phyloP scores from a whole-genome alignment of 2,329 filamentous ascomycete species.

The Exophiala phaeomuriformis region DNA sequence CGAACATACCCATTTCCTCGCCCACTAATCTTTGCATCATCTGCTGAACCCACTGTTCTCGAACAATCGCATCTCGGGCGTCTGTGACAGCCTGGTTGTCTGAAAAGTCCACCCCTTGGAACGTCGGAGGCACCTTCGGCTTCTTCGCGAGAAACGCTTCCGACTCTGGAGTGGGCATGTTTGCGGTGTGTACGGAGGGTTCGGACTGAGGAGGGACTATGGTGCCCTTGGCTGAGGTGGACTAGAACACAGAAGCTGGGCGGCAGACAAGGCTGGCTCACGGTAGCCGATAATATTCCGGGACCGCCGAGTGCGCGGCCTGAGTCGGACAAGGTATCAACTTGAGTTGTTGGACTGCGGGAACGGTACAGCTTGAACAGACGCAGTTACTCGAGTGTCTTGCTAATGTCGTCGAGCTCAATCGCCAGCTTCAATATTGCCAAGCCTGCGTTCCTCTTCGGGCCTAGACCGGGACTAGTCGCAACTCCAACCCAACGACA shows the following conservation, averaged over 20 bases:
- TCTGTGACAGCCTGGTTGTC: constrained; percentile 57
- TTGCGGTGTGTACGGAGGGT: constrained; percentile 9
- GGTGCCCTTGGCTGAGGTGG: neutral
- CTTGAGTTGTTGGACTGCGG: neutral
- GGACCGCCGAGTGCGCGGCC: neutral
- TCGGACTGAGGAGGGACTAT: neutral
- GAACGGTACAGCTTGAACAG: no score
- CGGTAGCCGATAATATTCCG: neutral
- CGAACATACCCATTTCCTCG: constrained; percentile 57
- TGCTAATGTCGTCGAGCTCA: neutral
- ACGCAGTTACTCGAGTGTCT: neutral
- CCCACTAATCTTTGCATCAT: constrained; percentile 62
- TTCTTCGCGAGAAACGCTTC: constrained; percentile 58
- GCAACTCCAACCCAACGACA: no score
- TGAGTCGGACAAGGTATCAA: neutral
- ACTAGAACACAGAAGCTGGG: no score
- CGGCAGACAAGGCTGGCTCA: no score
- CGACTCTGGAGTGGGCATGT: constrained; percentile 60
- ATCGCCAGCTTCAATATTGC: neutral
- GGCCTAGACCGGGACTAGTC: neutral
- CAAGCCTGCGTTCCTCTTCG: neutral
- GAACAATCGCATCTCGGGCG: constrained; percentile 57
- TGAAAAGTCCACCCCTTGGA: constrained; percentile 60
- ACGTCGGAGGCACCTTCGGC: constrained; percentile 58
- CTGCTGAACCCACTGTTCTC: constrained; percentile 61